phyloP scores from a whole-genome alignment of 805 yeast genomes.

The Candida takata region DNA sequence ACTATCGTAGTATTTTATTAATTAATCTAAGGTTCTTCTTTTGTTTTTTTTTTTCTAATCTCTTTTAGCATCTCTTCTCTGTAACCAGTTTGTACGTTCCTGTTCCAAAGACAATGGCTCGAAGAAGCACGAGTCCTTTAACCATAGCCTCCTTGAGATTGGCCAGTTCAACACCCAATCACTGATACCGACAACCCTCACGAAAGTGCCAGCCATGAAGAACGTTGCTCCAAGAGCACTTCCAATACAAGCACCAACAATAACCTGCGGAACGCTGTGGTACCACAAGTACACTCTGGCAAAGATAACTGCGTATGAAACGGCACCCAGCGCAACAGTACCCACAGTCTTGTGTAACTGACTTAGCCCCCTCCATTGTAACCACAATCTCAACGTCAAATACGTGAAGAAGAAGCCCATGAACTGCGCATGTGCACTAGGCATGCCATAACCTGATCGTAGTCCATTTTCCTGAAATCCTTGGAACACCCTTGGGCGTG shows the following conservation, averaged over 20 bases:
- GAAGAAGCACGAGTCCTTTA: conserved; percentile 56
- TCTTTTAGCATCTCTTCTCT: conserved; percentile 15
- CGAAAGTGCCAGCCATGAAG: conserved; percentile 42
- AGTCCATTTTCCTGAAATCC: conserved; percentile 32
- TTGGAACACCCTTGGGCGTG: conserved; percentile 54
- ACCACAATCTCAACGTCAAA: conserved; percentile 36
- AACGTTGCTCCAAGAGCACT: conserved; percentile 48
- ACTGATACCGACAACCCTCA: conserved; percentile 62
- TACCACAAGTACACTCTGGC: conserved; percentile 76
- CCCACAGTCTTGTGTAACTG: conserved; percentile 25
- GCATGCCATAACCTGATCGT: conserved; percentile 84
- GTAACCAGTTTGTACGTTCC: conserved; percentile 33
- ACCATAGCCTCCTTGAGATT: conserved; percentile 41
- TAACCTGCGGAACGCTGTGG: conserved; percentile 68
- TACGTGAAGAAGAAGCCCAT: conserved; percentile 79
- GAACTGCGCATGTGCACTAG: conserved; percentile 93
- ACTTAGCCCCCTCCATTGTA: conserved; percentile 35
- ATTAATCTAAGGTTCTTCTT: no score
- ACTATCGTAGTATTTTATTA: no score
- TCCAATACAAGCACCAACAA: conserved; percentile 67
- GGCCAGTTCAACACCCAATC: conserved; percentile 57
- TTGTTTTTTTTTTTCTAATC: background rate
- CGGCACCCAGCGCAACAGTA: conserved; percentile 20
- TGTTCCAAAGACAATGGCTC: conserved; percentile 40
- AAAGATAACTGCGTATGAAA: conserved; percentile 42